phyloP scores from a whole-genome alignment of 1,284 basidiomycete genomes.

The Cutaneotrichosporon sp. region DNA sequence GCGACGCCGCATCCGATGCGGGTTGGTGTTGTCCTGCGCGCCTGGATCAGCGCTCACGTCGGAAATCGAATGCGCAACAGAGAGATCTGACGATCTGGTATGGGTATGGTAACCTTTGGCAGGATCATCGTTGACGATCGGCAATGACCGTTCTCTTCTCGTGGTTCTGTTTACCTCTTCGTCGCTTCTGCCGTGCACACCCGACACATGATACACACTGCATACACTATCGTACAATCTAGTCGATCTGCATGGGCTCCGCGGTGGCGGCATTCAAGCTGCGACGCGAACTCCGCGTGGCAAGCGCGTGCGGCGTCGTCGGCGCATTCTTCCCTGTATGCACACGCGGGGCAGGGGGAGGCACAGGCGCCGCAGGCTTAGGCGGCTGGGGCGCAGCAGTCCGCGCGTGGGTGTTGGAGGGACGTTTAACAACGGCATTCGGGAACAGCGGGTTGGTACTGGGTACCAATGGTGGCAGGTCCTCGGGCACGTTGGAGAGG shows the following conservation, averaged over 20 bases:
- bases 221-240: constrained; percentile 8
- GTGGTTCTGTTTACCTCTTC: background rate
- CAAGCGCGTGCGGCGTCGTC: constrained; percentile 29
- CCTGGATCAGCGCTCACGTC: too few relatives aligned
- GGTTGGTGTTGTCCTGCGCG: too few relatives aligned
- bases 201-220: background rate
- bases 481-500: constrained; percentile 20
- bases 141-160: too few relatives aligned
- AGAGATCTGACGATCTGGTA: too few relatives aligned
- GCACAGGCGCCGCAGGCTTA: background rate
- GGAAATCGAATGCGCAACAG: too few relatives aligned
- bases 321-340: constrained; percentile 22
- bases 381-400: constrained; percentile 2
- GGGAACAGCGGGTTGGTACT: constrained; percentile 44
- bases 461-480: constrained; percentile 34
- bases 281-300: constrained; percentile 29
- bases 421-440: constrained; percentile 40
- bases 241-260: constrained; percentile 11
- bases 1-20: too few relatives aligned
- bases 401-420: constrained; percentile 39
- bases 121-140: too few relatives aligned
- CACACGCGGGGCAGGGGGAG: background rate
- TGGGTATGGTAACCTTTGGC: too few relatives aligned
- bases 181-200: background rate
- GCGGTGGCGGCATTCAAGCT: constrained; percentile 14